Evolutionary conservation across 257 asterid species (phyloP).

Genomic region (Pogostemon cablin): DNA sequence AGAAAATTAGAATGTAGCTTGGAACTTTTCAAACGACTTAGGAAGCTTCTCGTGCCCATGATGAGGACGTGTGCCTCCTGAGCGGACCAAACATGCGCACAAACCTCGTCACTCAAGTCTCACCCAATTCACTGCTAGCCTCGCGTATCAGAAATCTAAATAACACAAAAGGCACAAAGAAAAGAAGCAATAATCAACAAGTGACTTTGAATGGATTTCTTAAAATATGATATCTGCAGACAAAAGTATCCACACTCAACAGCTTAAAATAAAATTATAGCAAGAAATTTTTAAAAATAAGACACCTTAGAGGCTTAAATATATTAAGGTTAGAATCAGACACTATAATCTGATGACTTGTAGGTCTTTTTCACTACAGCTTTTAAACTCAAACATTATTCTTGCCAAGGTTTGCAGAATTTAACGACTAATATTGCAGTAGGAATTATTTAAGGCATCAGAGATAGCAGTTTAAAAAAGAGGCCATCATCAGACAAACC

Average conservation of each 20-base stretch:
- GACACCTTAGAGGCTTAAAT: not conserved
- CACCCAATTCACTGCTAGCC: too few species aligned
- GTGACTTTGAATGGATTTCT: not conserved
- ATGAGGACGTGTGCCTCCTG: too few species aligned
- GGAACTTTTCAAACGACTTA: too few species aligned
- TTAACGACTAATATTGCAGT: not conserved
- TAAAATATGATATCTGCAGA: constrained; percentile 43
- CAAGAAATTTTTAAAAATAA: constrained; percentile 5
- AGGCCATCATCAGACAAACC: too few species aligned
- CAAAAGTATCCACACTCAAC: constrained; percentile 4
- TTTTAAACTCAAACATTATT: not conserved
- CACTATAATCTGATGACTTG: constrained; percentile 1
- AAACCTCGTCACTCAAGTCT: too few species aligned
- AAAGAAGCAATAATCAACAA: too few species aligned
- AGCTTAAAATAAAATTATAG: constrained; percentile 18
- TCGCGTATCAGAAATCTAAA: too few species aligned
- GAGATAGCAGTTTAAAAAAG: not conserved
- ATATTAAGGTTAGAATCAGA: constrained; percentile 10
- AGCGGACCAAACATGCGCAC: too few species aligned
- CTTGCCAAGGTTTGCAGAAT: constrained; percentile 6
- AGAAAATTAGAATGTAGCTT: too few species aligned
- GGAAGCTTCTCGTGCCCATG: too few species aligned
- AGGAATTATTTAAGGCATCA: not conserved
- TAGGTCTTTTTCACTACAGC: not conserved
- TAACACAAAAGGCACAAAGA: too few species aligned